These are phyloP conservation scores for Potentilla sterilis DNA, from an alignment of 306 rosid genomes.

Conservation along the genomic window DNA sequence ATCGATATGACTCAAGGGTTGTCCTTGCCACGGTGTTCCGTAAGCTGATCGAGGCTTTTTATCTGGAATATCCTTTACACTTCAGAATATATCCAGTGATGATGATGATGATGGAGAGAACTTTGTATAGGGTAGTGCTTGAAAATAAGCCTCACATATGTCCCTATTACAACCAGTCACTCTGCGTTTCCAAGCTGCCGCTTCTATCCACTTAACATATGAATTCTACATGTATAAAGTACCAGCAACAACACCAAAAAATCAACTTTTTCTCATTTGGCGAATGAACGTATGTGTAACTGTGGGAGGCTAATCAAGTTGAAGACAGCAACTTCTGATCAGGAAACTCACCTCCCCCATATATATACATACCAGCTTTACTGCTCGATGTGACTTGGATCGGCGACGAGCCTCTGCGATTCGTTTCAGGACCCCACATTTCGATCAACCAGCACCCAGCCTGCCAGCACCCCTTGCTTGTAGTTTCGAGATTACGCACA, in stretches of 20 bases:
- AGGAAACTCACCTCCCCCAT: not conserved
- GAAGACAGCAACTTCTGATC: not conserved
- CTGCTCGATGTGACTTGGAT: not conserved
- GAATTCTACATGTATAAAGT: not conserved
- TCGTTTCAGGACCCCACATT: not conserved
- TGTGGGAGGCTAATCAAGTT: not conserved
- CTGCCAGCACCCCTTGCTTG: not conserved
- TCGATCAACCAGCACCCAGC: not conserved
- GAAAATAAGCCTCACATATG: conserved; percentile 8
- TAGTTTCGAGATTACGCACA: not conserved
- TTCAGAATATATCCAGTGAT: not conserved
- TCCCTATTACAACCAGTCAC: conserved; percentile 13
- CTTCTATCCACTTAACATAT: not conserved
- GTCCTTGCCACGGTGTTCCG: conserved; percentile 7
- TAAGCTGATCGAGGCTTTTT: not conserved
- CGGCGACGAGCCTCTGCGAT: not conserved
- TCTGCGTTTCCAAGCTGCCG: not conserved
- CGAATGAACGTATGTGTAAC: not conserved
- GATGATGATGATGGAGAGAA: not conserved
- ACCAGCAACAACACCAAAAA: not conserved
- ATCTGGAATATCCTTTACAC: conserved; percentile 37
- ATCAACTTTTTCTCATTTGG: not conserved
- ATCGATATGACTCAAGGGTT: conserved; percentile 4
- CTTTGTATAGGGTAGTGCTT: not conserved
- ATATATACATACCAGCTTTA: not conserved